Evolutionary conservation across 2,329 filamentous ascomycete genomes (phyloP), one percentile per base, ranked within the genome.

Genomic region (Diaporthe citrichinensis): DNA sequence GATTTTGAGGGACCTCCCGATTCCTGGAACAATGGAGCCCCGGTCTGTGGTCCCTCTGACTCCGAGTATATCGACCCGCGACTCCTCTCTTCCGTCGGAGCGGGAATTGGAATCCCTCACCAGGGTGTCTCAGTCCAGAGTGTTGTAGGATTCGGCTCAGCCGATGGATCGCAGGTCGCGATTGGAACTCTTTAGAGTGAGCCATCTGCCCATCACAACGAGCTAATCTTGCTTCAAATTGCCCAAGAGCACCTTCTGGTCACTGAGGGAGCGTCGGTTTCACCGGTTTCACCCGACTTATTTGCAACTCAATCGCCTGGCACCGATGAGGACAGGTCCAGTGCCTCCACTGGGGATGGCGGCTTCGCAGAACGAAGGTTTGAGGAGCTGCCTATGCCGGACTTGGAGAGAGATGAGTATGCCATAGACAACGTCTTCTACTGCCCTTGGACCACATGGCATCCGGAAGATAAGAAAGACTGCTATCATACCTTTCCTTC

Each of bases 121-220:
- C 62, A 39, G 8, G 31, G 1, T 53, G 31, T 31, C 17, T 25
- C 17, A 20, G 34, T 0, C 68, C 41, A 53, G 71, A 4, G 1
- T 23, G 14, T 61, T 51, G 34, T 31, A 53, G 57, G 23, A 20
- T 41, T n/a, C 14, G 12, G 46, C 62, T 68, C 31, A 14, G n/a
- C 9, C 7, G 55, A 39, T 51, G 34, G 55, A 14, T 23, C 28
- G 51, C 71, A 72, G 71, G 71, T 25, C 12, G 39, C 41, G 20
- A 25, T 3, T 9, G 20, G 1, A n/a, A 17, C 71, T 72, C 71
- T 15, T 53, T 72, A 72, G 71, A 62, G 69, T 51, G 25, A 51
- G 71, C 57, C 2, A 9, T 31, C 41, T 46, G 28, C 39, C 28
- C 39, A 62, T 39, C 20, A 23, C 1, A 20, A 36, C 41, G 71